Percentiles rank a stretch among this genome's conserved stretches.
phyloP scores from a whole-genome alignment of 495 filamentous ascomycete species.

The Aspergillus funiculosus region DNA sequence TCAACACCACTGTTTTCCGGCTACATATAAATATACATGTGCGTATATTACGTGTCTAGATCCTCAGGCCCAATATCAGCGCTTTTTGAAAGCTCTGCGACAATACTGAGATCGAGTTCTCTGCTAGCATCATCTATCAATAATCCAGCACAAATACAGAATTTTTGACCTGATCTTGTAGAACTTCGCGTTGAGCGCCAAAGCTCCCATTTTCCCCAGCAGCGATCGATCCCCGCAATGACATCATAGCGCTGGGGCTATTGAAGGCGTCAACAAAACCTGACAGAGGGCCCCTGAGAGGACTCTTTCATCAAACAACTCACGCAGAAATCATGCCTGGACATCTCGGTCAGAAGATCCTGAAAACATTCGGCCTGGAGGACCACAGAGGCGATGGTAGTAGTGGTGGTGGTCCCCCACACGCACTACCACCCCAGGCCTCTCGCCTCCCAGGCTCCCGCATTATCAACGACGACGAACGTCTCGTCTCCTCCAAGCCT shows the following conservation, averaged over 20 bases:
- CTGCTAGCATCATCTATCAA: too few relatives aligned
- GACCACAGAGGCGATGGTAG: conserved; percentile 11
- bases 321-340: conserved; percentile 34
- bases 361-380: conserved; percentile 28
- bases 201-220: too few relatives aligned
- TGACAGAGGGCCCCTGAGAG: too few relatives aligned
- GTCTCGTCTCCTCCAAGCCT: conserved; percentile 34
- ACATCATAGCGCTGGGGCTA: neutral
- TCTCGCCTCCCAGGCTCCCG: conserved; percentile 19
- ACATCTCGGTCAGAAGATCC: conserved; percentile 34
- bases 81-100: too few relatives aligned
- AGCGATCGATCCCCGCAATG: neutral
- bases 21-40: neutral
- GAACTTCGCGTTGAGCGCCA: too few relatives aligned
- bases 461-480: conserved; percentile 36
- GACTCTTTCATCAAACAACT: neutral
- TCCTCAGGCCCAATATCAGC: neutral
- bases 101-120: too few relatives aligned
- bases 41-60: neutral
- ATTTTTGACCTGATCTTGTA: too few relatives aligned
- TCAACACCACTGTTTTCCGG: too few relatives aligned
- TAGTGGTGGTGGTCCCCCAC: neutral
- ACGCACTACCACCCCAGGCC: neutral
- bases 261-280: neutral
- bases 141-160: too few relatives aligned